Evolutionary conservation across 768 basidiomycete genomes (phyloP), one percentile per base, ranked within the genome.

Genomic region (Termitomyces sp.): DNA sequence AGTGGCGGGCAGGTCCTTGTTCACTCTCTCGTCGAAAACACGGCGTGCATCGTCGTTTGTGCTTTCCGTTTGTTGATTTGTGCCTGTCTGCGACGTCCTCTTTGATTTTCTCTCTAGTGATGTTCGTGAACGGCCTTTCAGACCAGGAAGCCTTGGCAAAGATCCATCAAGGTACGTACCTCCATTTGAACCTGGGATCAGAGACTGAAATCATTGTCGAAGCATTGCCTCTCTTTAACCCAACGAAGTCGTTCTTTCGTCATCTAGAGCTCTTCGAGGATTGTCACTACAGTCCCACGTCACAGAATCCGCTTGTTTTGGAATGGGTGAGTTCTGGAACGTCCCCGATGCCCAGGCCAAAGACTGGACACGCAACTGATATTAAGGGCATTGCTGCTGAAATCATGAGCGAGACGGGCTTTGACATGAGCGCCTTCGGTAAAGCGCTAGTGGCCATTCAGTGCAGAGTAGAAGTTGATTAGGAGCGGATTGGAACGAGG

Each of bases 141-240:
- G 66, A 72, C 3, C 66, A 69, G 23, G 72, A 76, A 39, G 82
- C 80, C 12, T 69, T 70, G 47, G 58, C 63, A 1, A 58, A 73
- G 19, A 67, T 84, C 6, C 73, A 79, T 64, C 64, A 76, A 52
- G 79, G 82, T 79, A 49, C 30, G 57, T 70, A 65, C 21, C 7
- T 30, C 34, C 14, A 49, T 34, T 39, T 32, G 8, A 11, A 12
- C 21, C n/a, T 28, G 23, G 11, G 30, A 23, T 19, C 19, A 34
- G 40, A 39, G 11, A 3, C 16, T 30, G 16, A 30, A 17, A 23
- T 35, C 25, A 9, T 37, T 5, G 21, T 8, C 42, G 12, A 54
- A 81, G 83, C 73, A 9, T 71, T 84, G 9, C 83, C 83, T 5
- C 70, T 85, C 3, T 85, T 82, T 66, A 77, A 79, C 57, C 73